phyloP scores from a whole-genome alignment of 2,329 filamentous ascomycete species.

The Scedosporium apiospermum region DNA sequence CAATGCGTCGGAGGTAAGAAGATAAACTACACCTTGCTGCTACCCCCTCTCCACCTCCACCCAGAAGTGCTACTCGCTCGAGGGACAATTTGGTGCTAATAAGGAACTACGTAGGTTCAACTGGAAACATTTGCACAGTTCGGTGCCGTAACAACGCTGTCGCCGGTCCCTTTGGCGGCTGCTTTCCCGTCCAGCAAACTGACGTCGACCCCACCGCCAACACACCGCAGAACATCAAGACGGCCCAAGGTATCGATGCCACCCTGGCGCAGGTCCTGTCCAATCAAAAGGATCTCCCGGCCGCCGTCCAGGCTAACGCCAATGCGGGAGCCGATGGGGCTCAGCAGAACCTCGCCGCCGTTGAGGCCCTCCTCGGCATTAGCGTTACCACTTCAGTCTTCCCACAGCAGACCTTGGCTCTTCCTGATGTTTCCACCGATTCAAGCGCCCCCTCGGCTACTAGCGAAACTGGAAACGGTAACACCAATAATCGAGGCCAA shows the following conservation, averaged over 20 bases:
- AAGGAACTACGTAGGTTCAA: constrained; percentile 33
- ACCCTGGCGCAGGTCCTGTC: constrained; percentile 37
- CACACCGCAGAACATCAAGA: constrained; percentile 34
- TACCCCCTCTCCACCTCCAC: not conserved
- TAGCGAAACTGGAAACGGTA: constrained; percentile 9
- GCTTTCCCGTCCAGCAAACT: constrained; percentile 47
- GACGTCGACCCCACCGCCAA: constrained; percentile 27
- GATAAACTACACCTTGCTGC: constrained; percentile 3
- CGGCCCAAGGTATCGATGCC: constrained; percentile 31
- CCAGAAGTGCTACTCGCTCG: not conserved
- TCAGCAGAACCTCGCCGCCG: constrained; percentile 24
- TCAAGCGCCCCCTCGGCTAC: constrained; percentile 10
- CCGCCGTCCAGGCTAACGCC: constrained; percentile 30
- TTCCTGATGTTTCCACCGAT: constrained; percentile 10
- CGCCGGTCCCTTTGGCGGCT: constrained; percentile 48
- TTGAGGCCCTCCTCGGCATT: constrained; percentile 25
- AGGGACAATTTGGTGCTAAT: not conserved
- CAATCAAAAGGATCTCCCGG: constrained; percentile 40
- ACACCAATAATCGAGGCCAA: constrained; percentile 9
- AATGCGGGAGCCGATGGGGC: constrained; percentile 23
- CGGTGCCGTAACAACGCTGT: constrained; percentile 50
- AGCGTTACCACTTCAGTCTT: constrained; percentile 18
- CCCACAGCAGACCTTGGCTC: constrained; percentile 22
- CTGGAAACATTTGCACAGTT: constrained; percentile 48
- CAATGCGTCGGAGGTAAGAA: constrained; percentile 37